These are phyloP conservation scores for Mycena sp. DNA, from an alignment of 1,284 basidiomycete species.

Conservation along the genomic window DNA sequence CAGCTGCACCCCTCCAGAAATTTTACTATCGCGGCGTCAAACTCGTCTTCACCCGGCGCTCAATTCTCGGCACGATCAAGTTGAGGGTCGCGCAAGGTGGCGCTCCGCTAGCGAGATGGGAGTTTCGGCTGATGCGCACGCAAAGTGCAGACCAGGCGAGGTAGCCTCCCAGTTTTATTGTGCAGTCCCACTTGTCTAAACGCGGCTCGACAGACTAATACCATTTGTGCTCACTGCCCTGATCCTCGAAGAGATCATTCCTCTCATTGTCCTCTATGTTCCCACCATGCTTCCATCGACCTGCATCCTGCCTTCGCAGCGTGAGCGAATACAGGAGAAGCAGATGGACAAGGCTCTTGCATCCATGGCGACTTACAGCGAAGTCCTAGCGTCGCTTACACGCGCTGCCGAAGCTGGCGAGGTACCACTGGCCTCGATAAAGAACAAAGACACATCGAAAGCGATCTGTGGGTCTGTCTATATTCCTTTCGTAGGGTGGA, in stretches of 20 bases:
- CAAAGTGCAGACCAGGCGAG: slow-evolving; percentile 74
- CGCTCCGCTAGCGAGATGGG: slow-evolving; percentile 65
- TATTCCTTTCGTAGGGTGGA: neutral
- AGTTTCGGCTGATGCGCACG: slow-evolving; percentile 71
- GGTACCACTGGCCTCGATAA: slow-evolving; percentile 45
- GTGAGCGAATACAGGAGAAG: slow-evolving; percentile 72
- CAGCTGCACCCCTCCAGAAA: slow-evolving; percentile 59
- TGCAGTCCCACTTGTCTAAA: slow-evolving; percentile 9
- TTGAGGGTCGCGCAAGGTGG: slow-evolving; percentile 66
- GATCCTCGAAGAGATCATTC: slow-evolving; percentile 84
- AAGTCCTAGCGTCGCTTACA: slow-evolving; percentile 46
- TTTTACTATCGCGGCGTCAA: slow-evolving; percentile 81
- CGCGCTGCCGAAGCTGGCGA: slow-evolving; percentile 40
- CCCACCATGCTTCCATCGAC: slow-evolving; percentile 88
- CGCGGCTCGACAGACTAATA: slow-evolving; percentile 68
- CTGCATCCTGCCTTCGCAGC: slow-evolving; percentile 87
- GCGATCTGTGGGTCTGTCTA: slow-evolving; percentile 54
- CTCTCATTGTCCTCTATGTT: slow-evolving; percentile 87
- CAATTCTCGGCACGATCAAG: slow-evolving; percentile 61
- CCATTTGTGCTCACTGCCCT: slow-evolving; percentile 84
- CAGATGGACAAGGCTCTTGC: slow-evolving; percentile 59
- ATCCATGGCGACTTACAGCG: slow-evolving; percentile 44
- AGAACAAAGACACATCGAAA: slow-evolving; percentile 39
- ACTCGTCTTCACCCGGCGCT: slow-evolving; percentile 69
- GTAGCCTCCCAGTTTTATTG: slow-evolving; percentile 45